These are phyloP conservation scores for Thraustochytrium striatum DNA, from an alignment of 352 stramenopile genomes.

Conservation along the genomic window DNA sequence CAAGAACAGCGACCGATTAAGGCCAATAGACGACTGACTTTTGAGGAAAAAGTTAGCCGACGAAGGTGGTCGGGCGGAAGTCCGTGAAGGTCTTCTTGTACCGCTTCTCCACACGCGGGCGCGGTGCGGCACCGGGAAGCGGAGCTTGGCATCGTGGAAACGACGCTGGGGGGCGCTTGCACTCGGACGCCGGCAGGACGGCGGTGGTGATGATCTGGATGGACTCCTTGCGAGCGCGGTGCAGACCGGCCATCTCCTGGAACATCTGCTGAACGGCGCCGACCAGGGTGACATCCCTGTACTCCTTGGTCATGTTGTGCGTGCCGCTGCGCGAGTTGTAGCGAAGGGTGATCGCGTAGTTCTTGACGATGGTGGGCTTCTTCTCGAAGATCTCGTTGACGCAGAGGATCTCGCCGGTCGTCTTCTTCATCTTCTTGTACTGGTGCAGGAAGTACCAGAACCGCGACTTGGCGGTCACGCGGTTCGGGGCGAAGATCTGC, in stretches of 20 bases:
- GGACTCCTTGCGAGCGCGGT: constrained; percentile 89
- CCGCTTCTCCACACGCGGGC: constrained; percentile 81
- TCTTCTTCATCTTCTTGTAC: constrained; percentile 99
- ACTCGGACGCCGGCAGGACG: constrained; percentile 65
- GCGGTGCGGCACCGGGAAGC: constrained; percentile 97
- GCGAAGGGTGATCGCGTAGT: constrained; percentile 99
- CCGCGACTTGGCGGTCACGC: constrained; percentile 95
- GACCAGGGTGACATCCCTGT: constrained; percentile 94
- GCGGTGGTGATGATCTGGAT: constrained; percentile 99
- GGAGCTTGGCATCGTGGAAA: constrained; percentile 93
- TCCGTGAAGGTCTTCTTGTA: constrained; percentile 92
- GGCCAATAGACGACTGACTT: too few relatives aligned
- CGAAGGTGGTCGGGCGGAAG: constrained; percentile 92
- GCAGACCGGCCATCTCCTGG: constrained; percentile 93
- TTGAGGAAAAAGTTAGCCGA: too few relatives aligned
- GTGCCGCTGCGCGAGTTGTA: constrained; percentile 99
- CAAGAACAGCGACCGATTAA: too few relatives aligned
- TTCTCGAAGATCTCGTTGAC: constrained; percentile 98
- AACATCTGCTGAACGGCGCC: constrained; percentile 96
- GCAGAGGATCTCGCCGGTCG: constrained; percentile 98
- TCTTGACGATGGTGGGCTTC: constrained; percentile 96
- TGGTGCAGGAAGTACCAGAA: constrained; percentile 99
- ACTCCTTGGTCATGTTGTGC: constrained; percentile 99
- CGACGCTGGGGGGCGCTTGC: constrained; percentile 73
- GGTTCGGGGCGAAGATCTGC: constrained; percentile 92